Evolutionary conservation across 768 basidiomycete genomes (phyloP).

Genomic region (Termitomyces sp.): DNA sequence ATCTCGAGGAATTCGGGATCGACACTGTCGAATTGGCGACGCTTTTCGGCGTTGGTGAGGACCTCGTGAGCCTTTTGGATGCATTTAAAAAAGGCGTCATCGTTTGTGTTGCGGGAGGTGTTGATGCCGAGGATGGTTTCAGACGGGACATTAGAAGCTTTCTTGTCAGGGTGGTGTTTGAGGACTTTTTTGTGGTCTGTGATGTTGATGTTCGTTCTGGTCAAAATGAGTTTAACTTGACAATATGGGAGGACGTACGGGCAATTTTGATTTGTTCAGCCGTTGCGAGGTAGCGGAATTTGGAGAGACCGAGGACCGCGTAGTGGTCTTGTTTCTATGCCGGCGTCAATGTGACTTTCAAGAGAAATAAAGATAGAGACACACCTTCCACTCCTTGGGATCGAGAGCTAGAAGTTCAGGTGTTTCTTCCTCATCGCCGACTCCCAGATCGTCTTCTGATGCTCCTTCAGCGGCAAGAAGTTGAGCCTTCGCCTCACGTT

Average conservation of each 20-base stretch:
- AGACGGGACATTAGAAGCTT: constrained; percentile 37
- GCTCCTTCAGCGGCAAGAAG: constrained; percentile 47
- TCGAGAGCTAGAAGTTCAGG: constrained; percentile 68
- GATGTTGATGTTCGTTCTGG: not conserved
- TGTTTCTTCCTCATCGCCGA: constrained; percentile 86
- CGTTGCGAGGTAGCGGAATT: constrained; percentile 80
- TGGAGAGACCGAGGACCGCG: constrained; percentile 82
- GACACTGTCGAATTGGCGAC: constrained; percentile 95
- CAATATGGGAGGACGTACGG: constrained; percentile 49
- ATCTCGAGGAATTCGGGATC: constrained; percentile 71
- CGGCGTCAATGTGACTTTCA: not conserved
- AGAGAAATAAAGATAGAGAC: no score
- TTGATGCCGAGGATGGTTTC: constrained; percentile 40
- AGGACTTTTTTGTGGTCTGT: constrained; percentile 99
- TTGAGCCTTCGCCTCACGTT: constrained; percentile 28
- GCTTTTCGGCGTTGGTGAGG: constrained; percentile 78
- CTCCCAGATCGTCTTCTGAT: constrained; percentile 82
- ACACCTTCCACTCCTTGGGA: constrained; percentile 97
- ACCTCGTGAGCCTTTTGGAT: constrained; percentile 98
- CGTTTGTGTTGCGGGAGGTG: constrained; percentile 77
- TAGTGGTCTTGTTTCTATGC: constrained; percentile 88
- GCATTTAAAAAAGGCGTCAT: constrained; percentile 99
- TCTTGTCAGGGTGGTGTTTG: constrained; percentile 98
- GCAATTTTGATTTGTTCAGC: constrained; percentile 94
- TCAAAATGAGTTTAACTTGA: no score